Evolutionary conservation across 1,284 basidiomycete genomes (phyloP).

Genomic region (Gymnopus androsaceus): DNA sequence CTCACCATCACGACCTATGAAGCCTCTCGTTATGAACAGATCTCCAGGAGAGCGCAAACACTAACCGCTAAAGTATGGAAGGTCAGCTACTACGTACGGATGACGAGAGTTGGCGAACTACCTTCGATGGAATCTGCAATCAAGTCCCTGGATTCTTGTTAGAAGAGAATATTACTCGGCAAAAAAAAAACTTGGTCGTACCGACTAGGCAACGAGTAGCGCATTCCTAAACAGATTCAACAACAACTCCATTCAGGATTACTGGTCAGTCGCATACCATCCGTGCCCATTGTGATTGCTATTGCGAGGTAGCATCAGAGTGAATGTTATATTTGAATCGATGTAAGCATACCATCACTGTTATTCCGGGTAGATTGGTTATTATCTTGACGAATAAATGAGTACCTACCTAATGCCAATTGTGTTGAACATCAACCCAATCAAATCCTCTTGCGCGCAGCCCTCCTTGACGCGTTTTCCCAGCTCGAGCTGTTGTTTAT

Average conservation of each 20-base stretch:
- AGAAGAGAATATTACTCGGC: too few species aligned
- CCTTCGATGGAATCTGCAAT: conserved; percentile 92
- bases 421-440: conserved; percentile 80
- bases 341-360: conserved; percentile 7
- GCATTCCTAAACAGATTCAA: conserved; percentile 58
- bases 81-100: neutral
- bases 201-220: conserved; percentile 88
- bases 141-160: too few species aligned
- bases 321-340: neutral
- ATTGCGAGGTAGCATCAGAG: conserved; percentile 34
- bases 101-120: conserved; percentile 33
- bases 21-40: neutral
- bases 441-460: conserved; percentile 72
- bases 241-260: neutral
- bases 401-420: conserved; percentile 69
- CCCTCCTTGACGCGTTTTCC: conserved; percentile 76
- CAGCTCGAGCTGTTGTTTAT: conserved; percentile 61
- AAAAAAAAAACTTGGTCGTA: too few species aligned
- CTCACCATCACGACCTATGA: conserved; percentile 66
- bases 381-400: neutral
- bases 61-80: conserved; percentile 4
- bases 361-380: neutral
- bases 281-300: conserved; percentile 83
- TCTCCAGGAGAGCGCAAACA: neutral
- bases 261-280: conserved; percentile 47